Percentiles rank a stretch among this genome's conserved stretches.
Evolutionary conservation across 2,329 filamentous ascomycete genomes (phyloP).

Genomic region (Alternaria sp.): DNA sequence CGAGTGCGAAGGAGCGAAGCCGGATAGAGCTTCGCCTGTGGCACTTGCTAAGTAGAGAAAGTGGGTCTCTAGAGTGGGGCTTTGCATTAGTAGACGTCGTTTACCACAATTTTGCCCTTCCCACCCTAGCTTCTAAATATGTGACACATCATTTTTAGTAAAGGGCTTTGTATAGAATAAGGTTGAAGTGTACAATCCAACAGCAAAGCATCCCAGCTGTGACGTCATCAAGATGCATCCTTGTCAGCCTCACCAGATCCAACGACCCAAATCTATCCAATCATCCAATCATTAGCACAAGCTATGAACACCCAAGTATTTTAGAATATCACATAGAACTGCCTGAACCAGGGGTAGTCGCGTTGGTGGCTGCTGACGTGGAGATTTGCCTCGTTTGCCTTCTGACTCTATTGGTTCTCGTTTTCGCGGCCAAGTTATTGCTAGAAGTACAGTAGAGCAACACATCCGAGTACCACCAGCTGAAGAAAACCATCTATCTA

Average conservation of each 20-base stretch:
- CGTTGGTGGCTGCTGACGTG: slow-evolving; percentile 6
- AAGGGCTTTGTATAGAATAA: not conserved
- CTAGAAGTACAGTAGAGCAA: not conserved
- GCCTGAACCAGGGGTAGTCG: not conserved
- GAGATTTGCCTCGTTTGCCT: not conserved
- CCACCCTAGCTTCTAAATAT: not conserved
- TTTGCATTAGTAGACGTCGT: not conserved
- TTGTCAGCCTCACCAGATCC: not conserved
- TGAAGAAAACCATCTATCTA: not conserved
- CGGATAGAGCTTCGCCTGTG: not conserved
- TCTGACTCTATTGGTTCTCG: not conserved
- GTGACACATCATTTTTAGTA: not conserved
- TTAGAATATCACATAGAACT: not conserved
- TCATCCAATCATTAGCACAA: not conserved
- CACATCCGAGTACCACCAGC: not conserved
- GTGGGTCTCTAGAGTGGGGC: not conserved
- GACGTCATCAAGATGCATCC: not conserved
- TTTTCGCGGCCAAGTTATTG: not conserved
- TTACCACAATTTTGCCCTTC: not conserved
- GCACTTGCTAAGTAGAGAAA: not conserved
- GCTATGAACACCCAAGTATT: not conserved
- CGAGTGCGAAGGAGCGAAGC: not conserved
- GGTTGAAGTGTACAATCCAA: too few species aligned
- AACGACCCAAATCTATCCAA: not conserved
- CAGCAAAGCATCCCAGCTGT: too few species aligned